phyloP scores from a whole-genome alignment of 176 grass and related monocot species.

The Paspalum vaginatum region DNA sequence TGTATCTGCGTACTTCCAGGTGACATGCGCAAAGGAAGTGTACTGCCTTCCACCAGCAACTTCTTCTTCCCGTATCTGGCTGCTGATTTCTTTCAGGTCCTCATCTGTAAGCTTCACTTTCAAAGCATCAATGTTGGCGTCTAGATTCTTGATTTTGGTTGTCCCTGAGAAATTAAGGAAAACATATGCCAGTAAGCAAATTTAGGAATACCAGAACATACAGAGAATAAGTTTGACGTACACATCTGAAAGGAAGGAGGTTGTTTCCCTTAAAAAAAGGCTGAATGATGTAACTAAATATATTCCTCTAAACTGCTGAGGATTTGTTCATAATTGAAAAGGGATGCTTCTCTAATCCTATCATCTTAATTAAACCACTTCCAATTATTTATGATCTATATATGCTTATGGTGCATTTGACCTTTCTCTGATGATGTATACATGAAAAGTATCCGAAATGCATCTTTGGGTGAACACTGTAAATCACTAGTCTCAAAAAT shows the following conservation, averaged over 20 bases:
- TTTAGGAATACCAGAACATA: neutral
- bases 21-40: slow-evolving; percentile 31
- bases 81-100: slow-evolving; percentile 64
- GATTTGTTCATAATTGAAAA: neutral
- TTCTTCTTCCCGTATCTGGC: slow-evolving; percentile 57
- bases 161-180: slow-evolving; percentile 56
- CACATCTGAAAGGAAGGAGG: neutral
- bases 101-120: slow-evolving; percentile 64
- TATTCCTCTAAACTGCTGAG: neutral
- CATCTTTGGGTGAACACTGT: no score
- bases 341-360: neutral
- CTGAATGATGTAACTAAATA: no score
- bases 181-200: slow-evolving; percentile 27
- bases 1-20: slow-evolving; percentile 70
- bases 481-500: no score
- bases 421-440: neutral
- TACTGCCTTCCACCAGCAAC: slow-evolving; percentile 64
- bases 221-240: neutral
- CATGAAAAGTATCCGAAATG: neutral
- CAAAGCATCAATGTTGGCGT: slow-evolving; percentile 71
- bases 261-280: no score
- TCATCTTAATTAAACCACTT: neutral
- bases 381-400: neutral
- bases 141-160: slow-evolving; percentile 78
- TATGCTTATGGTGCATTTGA: neutral